Evolutionary conservation across 345 rosid species (phyloP).

Genomic region (Aurinia saxatilis): DNA sequence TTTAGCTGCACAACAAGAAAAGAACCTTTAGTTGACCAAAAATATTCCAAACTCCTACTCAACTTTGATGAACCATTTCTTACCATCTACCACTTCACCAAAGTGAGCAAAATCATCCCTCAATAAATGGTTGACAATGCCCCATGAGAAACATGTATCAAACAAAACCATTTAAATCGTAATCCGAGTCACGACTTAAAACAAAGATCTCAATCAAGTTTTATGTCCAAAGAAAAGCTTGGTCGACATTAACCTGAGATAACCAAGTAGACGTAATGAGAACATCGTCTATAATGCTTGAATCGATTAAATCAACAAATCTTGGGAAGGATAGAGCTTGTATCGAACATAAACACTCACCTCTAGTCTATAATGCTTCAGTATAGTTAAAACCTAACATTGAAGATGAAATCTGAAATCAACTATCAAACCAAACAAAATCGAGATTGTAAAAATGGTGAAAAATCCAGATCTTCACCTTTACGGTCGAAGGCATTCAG

Average conservation of each 20-base stretch:
- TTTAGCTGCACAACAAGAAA: conserved; percentile 32
- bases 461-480: too few relatives aligned
- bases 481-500: too few relatives aligned
- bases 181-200: not conserved
- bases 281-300: too few relatives aligned
- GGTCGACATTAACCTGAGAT: conserved; percentile 51
- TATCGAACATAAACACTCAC: too few relatives aligned
- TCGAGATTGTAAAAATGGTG: too few relatives aligned
- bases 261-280: conserved; percentile 38
- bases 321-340: too few relatives aligned
- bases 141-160: conserved; percentile 38
- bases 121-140: conserved; percentile 35
- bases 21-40: not conserved
- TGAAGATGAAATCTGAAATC: too few relatives aligned
- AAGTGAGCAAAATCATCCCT: conserved; percentile 44
- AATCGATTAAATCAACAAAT: too few relatives aligned
- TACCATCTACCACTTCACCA: conserved; percentile 51
- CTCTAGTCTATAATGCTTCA: too few relatives aligned
- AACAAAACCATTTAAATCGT: not conserved
- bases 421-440: too few relatives aligned
- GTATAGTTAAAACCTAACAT: too few relatives aligned
- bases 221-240: conserved; percentile 87
- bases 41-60: not conserved
- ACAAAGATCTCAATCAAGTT: not conserved
- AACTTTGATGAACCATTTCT: not conserved